phyloP scores from a whole-genome alignment of 2,329 filamentous ascomycete genomes.

The Xylariaceae sp. region DNA sequence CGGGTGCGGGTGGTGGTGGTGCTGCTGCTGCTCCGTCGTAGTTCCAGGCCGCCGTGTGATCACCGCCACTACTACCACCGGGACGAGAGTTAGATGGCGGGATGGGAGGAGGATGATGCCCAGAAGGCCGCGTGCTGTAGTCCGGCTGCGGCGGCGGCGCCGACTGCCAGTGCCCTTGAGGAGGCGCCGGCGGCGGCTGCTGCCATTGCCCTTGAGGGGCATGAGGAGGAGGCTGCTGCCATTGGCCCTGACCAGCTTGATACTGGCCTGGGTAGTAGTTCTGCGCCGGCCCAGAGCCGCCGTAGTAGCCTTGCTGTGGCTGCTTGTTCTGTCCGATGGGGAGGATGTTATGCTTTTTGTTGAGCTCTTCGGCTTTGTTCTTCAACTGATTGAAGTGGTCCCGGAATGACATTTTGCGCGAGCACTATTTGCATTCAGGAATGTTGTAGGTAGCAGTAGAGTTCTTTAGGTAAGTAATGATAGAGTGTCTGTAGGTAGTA shows the following conservation, averaged over 20 bases:
- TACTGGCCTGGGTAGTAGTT: slow-evolving; percentile 16
- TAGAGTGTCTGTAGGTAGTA: no score
- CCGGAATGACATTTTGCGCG: slow-evolving; percentile 15
- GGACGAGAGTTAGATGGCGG: no score
- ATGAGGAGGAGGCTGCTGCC: slow-evolving; percentile 9
- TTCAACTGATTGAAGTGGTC: slow-evolving; percentile 32
- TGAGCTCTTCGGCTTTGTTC: slow-evolving; percentile 29
- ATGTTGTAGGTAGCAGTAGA: slow-evolving; percentile 1
- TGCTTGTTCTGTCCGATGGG: slow-evolving; percentile 14
- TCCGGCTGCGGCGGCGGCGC: slow-evolving; percentile 4
- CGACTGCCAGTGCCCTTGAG: slow-evolving; percentile 5
- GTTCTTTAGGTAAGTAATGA: no score
- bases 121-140: no score
- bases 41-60: background rate
- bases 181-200: slow-evolving; percentile 5
- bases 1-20: slow-evolving; percentile 1
- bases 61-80: no score
- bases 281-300: slow-evolving; percentile 5
- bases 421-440: background rate
- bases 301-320: slow-evolving; percentile 11
- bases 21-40: slow-evolving; percentile 1
- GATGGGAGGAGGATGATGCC: slow-evolving; percentile 7
- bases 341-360: slow-evolving; percentile 21
- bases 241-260: slow-evolving; percentile 6
- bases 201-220: slow-evolving; percentile 9